Evolutionary conservation across 2,329 filamentous ascomycete species (phyloP).

Genomic region (Teratosphaeria zuluensis): DNA sequence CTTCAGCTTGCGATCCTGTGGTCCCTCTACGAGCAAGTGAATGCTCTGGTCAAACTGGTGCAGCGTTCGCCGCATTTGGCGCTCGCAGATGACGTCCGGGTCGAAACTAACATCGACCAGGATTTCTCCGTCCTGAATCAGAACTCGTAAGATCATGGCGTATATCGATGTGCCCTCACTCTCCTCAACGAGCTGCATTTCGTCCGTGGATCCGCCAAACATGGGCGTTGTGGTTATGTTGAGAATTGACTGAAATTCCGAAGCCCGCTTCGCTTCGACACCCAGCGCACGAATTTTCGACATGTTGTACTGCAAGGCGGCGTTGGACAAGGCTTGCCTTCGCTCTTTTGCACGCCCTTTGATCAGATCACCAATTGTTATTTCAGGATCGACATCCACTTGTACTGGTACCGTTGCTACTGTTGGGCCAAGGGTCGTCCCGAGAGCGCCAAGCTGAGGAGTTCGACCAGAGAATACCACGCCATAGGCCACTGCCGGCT

Average conservation of each 20-base stretch:
- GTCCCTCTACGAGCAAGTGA: neutral
- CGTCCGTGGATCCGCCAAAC: too few relatives aligned
- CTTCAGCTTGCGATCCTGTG: neutral
- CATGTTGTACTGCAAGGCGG: neutral
- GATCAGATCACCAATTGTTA: neutral
- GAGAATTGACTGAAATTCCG: neutral
- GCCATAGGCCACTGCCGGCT: neutral
- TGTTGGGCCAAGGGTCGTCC: neutral
- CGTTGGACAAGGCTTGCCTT: neutral
- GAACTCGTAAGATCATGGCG: neutral
- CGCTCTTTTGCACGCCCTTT: neutral
- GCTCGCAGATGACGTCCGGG: neutral
- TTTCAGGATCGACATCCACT: neutral
- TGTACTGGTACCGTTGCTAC: neutral
- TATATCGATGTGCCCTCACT: too few relatives aligned
- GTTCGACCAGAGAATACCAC: neutral
- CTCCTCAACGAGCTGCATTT: too few relatives aligned
- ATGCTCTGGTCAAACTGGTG: neutral
- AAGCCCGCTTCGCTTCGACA: neutral
- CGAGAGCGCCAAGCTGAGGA: neutral
- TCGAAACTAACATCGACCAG: neutral
- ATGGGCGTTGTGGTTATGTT: neutral
- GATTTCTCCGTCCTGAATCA: neutral
- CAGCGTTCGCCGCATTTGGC: neutral
- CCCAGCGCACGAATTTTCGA: neutral